Evolutionary conservation across 805 yeast genomes (phyloP).

Genomic region (Komagataella populi): DNA sequence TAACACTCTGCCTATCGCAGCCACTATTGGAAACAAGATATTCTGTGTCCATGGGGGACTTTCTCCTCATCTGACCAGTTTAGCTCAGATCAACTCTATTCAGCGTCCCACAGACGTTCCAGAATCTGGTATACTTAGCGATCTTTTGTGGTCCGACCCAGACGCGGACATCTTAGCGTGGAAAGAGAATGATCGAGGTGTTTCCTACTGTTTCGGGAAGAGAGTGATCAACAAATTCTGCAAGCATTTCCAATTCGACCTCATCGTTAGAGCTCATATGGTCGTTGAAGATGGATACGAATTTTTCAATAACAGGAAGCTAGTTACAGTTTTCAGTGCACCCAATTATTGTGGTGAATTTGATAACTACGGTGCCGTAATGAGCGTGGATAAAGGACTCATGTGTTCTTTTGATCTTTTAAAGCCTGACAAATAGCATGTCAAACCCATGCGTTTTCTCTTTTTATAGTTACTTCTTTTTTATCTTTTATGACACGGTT

Average conservation of each 20-base stretch:
- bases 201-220: constrained; percentile 63
- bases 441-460: background rate
- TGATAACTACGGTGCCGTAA: constrained; percentile 69
- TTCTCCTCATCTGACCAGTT: constrained; percentile 53
- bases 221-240: constrained; percentile 63
- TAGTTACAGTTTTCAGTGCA: constrained; percentile 72
- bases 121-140: constrained; percentile 65
- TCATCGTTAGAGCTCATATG: constrained; percentile 79
- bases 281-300: constrained; percentile 85
- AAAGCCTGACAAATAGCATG: constrained; percentile 26
- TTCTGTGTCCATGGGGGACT: constrained; percentile 61
- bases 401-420: constrained; percentile 62
- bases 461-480: background rate
- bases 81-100: constrained; percentile 58
- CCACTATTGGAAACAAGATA: constrained; percentile 42
- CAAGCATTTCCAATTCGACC: constrained; percentile 53
- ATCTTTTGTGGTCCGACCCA: constrained; percentile 77
- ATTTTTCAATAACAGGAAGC: constrained; percentile 57
- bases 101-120: constrained; percentile 79
- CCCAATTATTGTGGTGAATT: constrained; percentile 81
- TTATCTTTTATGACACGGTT: background rate
- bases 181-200: constrained; percentile 79
- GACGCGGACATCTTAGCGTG: constrained; percentile 44
- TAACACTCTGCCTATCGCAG: constrained; percentile 48
- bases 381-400: constrained; percentile 55